Evolutionary conservation across 2,329 filamentous ascomycete species (phyloP).

Genomic region (Fusarium buxicola): DNA sequence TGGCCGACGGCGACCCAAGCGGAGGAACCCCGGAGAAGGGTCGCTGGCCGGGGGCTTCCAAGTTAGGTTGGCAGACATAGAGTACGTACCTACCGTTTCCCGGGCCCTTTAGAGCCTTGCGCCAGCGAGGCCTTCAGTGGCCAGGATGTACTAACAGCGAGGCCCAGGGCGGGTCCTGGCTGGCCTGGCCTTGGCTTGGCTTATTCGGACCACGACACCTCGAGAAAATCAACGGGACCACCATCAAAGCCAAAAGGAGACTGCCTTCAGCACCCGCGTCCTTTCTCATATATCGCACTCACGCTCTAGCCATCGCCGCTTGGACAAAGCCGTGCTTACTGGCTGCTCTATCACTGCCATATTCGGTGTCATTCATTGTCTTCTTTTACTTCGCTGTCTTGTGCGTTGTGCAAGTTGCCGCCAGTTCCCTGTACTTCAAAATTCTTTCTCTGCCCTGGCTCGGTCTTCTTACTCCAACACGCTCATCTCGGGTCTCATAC

Average conservation of each 20-base stretch:
- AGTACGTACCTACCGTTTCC: slow-evolving; percentile 37
- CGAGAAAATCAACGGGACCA: slow-evolving; percentile 52
- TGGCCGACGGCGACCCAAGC: slow-evolving; percentile 36
- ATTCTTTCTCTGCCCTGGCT: slow-evolving; percentile 48
- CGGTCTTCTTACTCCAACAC: slow-evolving; percentile 47
- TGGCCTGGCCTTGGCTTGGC: slow-evolving; percentile 42
- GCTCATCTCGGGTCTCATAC: slow-evolving; percentile 41
- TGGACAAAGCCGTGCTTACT: slow-evolving; percentile 2
- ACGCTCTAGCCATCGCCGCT: slow-evolving; percentile 13
- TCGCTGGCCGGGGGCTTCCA: slow-evolving; percentile 26
- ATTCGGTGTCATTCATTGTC: slow-evolving; percentile 29
- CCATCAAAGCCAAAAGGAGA: slow-evolving; percentile 52
- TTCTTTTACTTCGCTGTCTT: slow-evolving; percentile 25
- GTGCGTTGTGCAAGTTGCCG: slow-evolving; percentile 38
- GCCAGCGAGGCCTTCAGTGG: slow-evolving; percentile 35
- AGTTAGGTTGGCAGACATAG: neutral
- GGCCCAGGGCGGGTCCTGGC: slow-evolving; percentile 32
- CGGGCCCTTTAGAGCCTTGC: slow-evolving; percentile 26
- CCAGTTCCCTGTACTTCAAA: slow-evolving; percentile 46
- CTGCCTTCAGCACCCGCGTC: slow-evolving; percentile 42
- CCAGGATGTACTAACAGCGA: slow-evolving; percentile 37
- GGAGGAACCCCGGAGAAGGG: slow-evolving; percentile 50
- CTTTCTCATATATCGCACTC: slow-evolving; percentile 36
- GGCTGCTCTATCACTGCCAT: slow-evolving; percentile 6
- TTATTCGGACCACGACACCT: slow-evolving; percentile 57